These are phyloP conservation scores for Biscogniauxia mediterranea DNA, from an alignment of 2,329 filamentous ascomycete species.

Conservation along the genomic window DNA sequence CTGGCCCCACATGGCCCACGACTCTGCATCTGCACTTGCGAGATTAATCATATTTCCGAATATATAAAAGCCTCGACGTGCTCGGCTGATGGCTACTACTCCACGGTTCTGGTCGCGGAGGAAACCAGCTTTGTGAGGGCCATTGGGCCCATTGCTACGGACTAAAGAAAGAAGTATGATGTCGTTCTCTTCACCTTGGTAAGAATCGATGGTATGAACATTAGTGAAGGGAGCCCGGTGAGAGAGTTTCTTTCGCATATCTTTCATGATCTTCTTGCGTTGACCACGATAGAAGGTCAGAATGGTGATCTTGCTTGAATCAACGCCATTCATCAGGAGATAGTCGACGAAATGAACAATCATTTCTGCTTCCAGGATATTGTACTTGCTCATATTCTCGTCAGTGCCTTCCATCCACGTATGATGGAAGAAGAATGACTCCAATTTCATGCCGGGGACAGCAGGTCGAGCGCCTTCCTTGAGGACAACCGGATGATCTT, in stretches of 20 bases:
- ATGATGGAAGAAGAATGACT: slow-evolving; percentile 50
- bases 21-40: slow-evolving; percentile 43
- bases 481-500: slow-evolving; percentile 44
- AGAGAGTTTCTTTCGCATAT: slow-evolving; percentile 37
- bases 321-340: slow-evolving; percentile 65
- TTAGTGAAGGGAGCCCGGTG: slow-evolving; percentile 43
- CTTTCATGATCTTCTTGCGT: slow-evolving; percentile 59
- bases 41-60: slow-evolving; percentile 71
- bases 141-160: slow-evolving; percentile 58
- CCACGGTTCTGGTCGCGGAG: slow-evolving; percentile 60
- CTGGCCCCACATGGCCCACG: slow-evolving; percentile 39
- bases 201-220: slow-evolving; percentile 82
- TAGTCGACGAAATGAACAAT: slow-evolving; percentile 70
- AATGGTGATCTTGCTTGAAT: slow-evolving; percentile 65
- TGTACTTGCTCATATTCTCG: slow-evolving; percentile 64
- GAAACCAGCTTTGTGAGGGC: slow-evolving; percentile 62
- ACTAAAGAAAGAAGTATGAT: slow-evolving; percentile 79
- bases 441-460: slow-evolving; percentile 45
- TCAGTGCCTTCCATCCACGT: slow-evolving; percentile 64
- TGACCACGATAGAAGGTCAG: slow-evolving; percentile 90
- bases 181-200: slow-evolving; percentile 89
- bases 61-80: slow-evolving; percentile 76
- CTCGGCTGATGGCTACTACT: slow-evolving; percentile 64
- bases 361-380: slow-evolving; percentile 73
- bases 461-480: slow-evolving; percentile 34